Percentiles rank a stretch among this genome's conserved stretches.
Evolutionary conservation across 2,329 filamentous ascomycete genomes (phyloP).

Genomic region (Clarireedia monteithiana): DNA sequence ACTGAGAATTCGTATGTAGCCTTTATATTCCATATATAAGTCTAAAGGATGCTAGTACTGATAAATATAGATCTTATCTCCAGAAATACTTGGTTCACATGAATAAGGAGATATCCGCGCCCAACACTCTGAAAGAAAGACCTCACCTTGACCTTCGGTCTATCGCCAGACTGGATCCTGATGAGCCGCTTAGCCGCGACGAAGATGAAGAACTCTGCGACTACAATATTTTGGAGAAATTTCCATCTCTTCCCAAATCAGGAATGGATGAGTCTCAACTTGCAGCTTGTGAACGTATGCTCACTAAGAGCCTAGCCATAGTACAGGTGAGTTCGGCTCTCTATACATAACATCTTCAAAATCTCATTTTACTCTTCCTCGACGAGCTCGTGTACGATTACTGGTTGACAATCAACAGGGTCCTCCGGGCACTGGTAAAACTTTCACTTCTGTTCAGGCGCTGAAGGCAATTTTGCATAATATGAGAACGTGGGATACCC

Average conservation of each 20-base stretch:
- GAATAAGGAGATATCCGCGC: constrained; percentile 11
- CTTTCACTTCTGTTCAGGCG: constrained; percentile 68
- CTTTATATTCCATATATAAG: background rate
- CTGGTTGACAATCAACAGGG: constrained; percentile 37
- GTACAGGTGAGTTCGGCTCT: constrained; percentile 44
- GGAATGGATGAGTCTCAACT: constrained; percentile 65
- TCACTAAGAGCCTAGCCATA: constrained; percentile 65
- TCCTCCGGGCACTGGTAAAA: constrained; percentile 71
- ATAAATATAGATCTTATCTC: constrained; percentile 2
- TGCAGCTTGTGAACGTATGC: constrained; percentile 57
- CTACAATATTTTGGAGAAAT: constrained; percentile 45
- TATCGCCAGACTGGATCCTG: background rate
- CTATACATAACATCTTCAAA: background rate
- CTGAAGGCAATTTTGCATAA: constrained; percentile 59
- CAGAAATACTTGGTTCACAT: constrained; percentile 5
- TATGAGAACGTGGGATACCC: constrained; percentile 46
- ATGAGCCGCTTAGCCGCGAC: constrained; percentile 5
- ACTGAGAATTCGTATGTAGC: constrained; percentile 17
- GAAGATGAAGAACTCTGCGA: constrained; percentile 31
- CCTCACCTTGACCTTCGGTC: constrained; percentile 9
- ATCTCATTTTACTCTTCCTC: background rate
- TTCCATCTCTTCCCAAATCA: constrained; percentile 40
- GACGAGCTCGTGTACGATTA: too few relatives aligned
- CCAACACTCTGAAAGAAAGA: background rate
- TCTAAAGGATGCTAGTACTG: background rate